A percentile compares a stretch with the other conserved stretches of the same genome.
Evolutionary conservation across 768 basidiomycete species (phyloP).

Genomic region (Arthromyces matolae): DNA sequence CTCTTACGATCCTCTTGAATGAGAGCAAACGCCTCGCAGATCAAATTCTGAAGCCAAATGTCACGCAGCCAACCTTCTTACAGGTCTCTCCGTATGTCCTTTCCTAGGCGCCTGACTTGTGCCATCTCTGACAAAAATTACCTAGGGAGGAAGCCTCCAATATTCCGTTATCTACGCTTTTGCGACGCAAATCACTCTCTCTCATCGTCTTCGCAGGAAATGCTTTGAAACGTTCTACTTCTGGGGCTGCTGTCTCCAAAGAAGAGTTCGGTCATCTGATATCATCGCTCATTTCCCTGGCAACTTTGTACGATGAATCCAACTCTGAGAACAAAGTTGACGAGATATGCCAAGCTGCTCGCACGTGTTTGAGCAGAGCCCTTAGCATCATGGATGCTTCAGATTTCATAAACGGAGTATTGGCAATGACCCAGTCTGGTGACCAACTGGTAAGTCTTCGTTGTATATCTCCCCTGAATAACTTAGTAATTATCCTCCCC

Average conservation of each 20-base stretch:
- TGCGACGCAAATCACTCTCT: slow-evolving; percentile 62
- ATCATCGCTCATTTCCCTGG: slow-evolving; percentile 45
- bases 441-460: slow-evolving; percentile 44
- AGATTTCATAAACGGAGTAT: slow-evolving; percentile 60
- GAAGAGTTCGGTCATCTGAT: slow-evolving; percentile 41
- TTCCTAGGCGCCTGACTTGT: background rate
- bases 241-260: slow-evolving; percentile 19
- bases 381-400: slow-evolving; percentile 65
- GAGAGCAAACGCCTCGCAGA: slow-evolving; percentile 62
- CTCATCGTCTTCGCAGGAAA: slow-evolving; percentile 62
- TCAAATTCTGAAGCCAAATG: slow-evolving; percentile 36
- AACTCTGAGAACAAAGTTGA: slow-evolving; percentile 34
- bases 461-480: slow-evolving; percentile 23
- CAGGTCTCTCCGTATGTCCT: slow-evolving; percentile 50
- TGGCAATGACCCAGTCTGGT: slow-evolving; percentile 52
- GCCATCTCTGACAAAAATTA: slow-evolving; percentile 2
- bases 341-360: slow-evolving; percentile 45
- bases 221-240: slow-evolving; percentile 38
- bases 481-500: slow-evolving; percentile 33
- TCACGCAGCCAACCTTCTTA: slow-evolving; percentile 45
- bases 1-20: slow-evolving; percentile 57
- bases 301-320: slow-evolving; percentile 30
- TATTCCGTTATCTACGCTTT: slow-evolving; percentile 35
- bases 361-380: slow-evolving; percentile 47
- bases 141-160: slow-evolving; percentile 59